Evolutionary conservation across 306 rosid species (phyloP).

Genomic region (Trifolium fragiferum): DNA sequence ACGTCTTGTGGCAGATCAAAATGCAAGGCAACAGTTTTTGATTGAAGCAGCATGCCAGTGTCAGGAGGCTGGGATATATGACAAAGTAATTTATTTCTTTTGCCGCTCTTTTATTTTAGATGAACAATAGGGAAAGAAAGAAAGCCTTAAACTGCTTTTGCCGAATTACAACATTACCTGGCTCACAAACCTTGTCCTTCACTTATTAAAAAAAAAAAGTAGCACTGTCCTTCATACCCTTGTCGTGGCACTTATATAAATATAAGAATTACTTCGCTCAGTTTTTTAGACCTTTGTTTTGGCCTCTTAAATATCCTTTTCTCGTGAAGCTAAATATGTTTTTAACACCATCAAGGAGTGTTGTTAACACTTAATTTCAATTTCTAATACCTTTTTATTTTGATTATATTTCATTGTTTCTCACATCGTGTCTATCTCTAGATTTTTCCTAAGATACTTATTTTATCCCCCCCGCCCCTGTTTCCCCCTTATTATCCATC

Average conservation of each 20-base stretch:
- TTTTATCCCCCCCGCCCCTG: conserved; percentile 12
- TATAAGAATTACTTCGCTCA: conserved; percentile 11
- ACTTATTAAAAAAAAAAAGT: neutral
- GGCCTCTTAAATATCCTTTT: conserved; percentile 6
- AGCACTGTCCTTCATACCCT: conserved; percentile 11
- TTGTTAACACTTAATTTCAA: conserved; percentile 9
- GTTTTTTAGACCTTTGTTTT: conserved; percentile 32
- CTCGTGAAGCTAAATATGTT: conserved; percentile 26
- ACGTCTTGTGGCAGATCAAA: conserved; percentile 73
- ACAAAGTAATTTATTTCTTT: conserved; percentile 63
- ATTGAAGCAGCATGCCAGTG: conserved; percentile 90
- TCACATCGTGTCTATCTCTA: conserved; percentile 3
- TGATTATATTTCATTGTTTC: conserved; percentile 1
- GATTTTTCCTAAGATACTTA: neutral
- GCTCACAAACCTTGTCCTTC: conserved; percentile 25
- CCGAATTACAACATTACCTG: conserved; percentile 22
- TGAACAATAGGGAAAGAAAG: conserved; percentile 14
- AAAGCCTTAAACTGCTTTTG: neutral
- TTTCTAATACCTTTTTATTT: neutral
- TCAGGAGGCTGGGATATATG: conserved; percentile 94
- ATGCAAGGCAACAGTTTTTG: conserved; percentile 83
- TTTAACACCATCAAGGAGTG: conserved; percentile 17
- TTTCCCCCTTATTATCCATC: neutral
- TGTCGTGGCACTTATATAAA: conserved; percentile 31
- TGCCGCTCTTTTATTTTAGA: conserved; percentile 16